Evolutionary conservation across 1,284 basidiomycete genomes (phyloP), one percentile per base, ranked within the genome.

Genomic region (Ceratobasidium sp.): DNA sequence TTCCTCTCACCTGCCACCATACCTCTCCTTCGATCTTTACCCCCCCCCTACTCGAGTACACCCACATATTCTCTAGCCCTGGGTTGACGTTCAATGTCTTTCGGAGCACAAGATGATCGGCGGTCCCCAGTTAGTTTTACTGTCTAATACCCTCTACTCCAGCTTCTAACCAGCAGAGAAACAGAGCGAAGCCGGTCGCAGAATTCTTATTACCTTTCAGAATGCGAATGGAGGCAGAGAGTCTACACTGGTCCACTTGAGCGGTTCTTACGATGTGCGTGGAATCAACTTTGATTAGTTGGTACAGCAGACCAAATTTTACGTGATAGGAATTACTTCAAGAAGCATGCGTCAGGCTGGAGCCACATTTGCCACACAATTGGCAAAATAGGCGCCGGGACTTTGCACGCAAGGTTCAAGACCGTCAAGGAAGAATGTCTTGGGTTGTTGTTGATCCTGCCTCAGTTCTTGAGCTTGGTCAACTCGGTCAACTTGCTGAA

Each of bases 271-370:
- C 23, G 66, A 68, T n/a, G 66, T 54, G 33, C 10, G 64, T 40
- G 33, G 9, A 17, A 13, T 28, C 23, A 17, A 9, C 20, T 46
- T 15, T 26, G 10, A 28, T 28, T 5, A 26, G 20, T 2, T n/a
- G 23, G 20, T 13, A 44, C 26, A 5, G 17, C 23, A 44, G 15
- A 67, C 48, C 17, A 67, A 20, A 6, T 46, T 7, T 17, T 33
- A 20, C 5, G 10, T 3, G 28, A 46, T 26, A 68, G 66, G 33
- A 54, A 46, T 23, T 54, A 10, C 33, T 68, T 7, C 50, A 46
- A 23, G 66, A 68, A 52, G 66, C 66, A 10, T 68, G 66, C 33
- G 46, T 38, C 6, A 68, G 50, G 20, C 66, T 68, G 6, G 66
- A 46, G 26, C 46, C 20, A 28, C 20, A 52, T 46, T 13, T 68